Percentiles rank a stretch among this genome's conserved stretches.
phyloP scores from a whole-genome alignment of 305 asterid genomes.

The Plantago coronopus region DNA sequence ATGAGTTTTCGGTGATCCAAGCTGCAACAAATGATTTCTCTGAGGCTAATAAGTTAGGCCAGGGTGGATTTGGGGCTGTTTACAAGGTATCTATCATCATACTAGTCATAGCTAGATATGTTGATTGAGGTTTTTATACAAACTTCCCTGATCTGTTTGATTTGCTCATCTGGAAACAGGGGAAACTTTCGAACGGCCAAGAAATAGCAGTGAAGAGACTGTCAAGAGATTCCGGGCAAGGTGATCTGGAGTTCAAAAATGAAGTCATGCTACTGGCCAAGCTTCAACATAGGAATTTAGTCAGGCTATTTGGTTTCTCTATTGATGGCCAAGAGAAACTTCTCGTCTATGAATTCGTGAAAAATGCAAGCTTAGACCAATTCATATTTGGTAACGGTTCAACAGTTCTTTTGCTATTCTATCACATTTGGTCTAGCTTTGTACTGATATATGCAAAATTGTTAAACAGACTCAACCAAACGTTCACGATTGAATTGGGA shows the following conservation, averaged over 20 bases:
- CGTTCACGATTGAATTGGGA: no score
- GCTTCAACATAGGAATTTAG: slow-evolving; percentile 35
- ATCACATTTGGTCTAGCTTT: no score
- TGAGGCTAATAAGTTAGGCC: slow-evolving; percentile 27
- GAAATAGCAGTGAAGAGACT: slow-evolving; percentile 41
- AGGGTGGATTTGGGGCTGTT: slow-evolving; percentile 43
- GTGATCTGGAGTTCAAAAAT: slow-evolving; percentile 31
- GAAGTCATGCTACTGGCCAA: slow-evolving; percentile 27
- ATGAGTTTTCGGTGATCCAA: slow-evolving; percentile 23
- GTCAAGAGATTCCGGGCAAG: slow-evolving; percentile 25
- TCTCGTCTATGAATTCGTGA: slow-evolving; percentile 30
- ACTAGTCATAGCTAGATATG: no score
- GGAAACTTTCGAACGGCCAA: slow-evolving; percentile 26
- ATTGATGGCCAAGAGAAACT: slow-evolving; percentile 29
- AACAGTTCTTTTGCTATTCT: no score
- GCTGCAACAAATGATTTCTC: slow-evolving; percentile 37
- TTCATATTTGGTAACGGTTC: slow-evolving; percentile 32
- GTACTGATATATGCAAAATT: no score
- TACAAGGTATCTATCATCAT: slow-evolving; percentile 26
- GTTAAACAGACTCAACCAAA: no score
- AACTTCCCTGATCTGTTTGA: background rate
- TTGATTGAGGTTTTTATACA: no score
- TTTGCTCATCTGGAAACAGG: slow-evolving; percentile 17
- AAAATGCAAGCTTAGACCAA: slow-evolving; percentile 30
- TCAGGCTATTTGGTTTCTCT: slow-evolving; percentile 34